A percentile compares a stretch with the other conserved stretches of the same genome.
phyloP scores from a whole-genome alignment of 2,329 filamentous ascomycete genomes.

The Fusarium equiseti region DNA sequence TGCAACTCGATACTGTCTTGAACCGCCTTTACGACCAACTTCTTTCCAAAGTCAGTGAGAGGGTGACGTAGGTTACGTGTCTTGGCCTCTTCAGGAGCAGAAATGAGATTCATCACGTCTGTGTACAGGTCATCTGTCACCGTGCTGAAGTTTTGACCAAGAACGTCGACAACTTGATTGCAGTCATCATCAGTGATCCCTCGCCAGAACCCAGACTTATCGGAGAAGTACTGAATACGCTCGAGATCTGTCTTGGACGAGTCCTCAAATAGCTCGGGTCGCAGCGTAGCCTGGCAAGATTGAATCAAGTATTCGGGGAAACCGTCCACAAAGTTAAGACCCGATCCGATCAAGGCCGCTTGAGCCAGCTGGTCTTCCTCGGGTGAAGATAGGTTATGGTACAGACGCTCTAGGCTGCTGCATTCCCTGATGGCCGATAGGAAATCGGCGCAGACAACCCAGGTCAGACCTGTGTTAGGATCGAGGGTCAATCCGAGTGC shows the following conservation, averaged over 20 bases:
- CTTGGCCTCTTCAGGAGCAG: conserved; percentile 59
- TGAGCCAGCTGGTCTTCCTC: conserved; percentile 66
- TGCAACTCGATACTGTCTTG: conserved; percentile 82
- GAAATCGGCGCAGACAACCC: conserved; percentile 86
- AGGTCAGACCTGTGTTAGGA: conserved; percentile 75
- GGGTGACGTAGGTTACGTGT: conserved; percentile 62
- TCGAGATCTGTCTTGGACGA: conserved; percentile 77
- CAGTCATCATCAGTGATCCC: conserved; percentile 87
- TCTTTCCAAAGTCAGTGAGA: conserved; percentile 81
- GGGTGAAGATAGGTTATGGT: conserved; percentile 72
- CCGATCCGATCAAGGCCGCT: conserved; percentile 75
- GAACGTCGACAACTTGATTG: conserved; percentile 73
- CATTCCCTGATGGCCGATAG: conserved; percentile 84
- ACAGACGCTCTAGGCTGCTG: conserved; percentile 80
- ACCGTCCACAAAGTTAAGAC: conserved; percentile 75
- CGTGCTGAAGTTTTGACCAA: conserved; percentile 74
- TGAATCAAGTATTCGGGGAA: conserved; percentile 78
- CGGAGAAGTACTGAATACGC: conserved; percentile 82
- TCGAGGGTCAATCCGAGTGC: conserved; percentile 84
- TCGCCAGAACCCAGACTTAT: conserved; percentile 80
- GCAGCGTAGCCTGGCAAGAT: conserved; percentile 74
- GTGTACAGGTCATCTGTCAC: conserved; percentile 68
- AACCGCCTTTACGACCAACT: conserved; percentile 78
- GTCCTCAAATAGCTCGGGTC: conserved; percentile 80
- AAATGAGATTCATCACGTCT: conserved; percentile 62